Evolutionary conservation across 1,284 basidiomycete species (phyloP), one percentile per base, ranked within the genome.

Genomic region (Pseudozyma flocculosa): DNA sequence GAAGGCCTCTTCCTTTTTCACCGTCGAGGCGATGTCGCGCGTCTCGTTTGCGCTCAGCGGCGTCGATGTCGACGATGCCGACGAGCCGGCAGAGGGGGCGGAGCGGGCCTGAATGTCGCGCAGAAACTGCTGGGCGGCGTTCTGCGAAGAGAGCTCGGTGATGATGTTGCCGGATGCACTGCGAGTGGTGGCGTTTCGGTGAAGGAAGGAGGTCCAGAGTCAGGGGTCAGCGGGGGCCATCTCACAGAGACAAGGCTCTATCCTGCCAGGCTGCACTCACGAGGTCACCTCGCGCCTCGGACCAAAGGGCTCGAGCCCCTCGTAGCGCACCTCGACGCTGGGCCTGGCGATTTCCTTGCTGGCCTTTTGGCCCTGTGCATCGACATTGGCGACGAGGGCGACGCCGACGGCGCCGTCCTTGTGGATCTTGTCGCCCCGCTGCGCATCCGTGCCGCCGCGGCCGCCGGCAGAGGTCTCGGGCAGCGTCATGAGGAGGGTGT

Each of bases 131-230:
- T 85, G 82, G 0, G 88, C 85, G 0, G 90, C 89, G 69, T 90
- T 92, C 11, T 79, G 71, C 46, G 80, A 76, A 64, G 88, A 81
- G 2, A 90, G 78, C 2, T 81, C 78, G 39, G 88, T 83, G 19
- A 93, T 81, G 61, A 93, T 82, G 71, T 92, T 93, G 0, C 89
- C 90, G 75, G 88, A 86, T 2, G 85, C 83, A 26, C 88, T 89
- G 55, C 21, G 11, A 29, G 26, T 29, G 26, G 26, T 29, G 26
- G n/a, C n/a, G n/a, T n/a, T n/a, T n/a, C n/a, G n/a, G n/a, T n/a
- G n/a, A n/a, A n/a, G n/a, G n/a, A n/a, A n/a, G n/a, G n/a, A n/a
- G n/a, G n/a, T n/a, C n/a, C n/a, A n/a, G n/a, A n/a, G n/a, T n/a
- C n/a, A n/a, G n/a, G n/a, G n/a, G n/a, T n/a, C n/a, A n/a, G n/a